Evolutionary conservation across 495 filamentous ascomycete species (phyloP).

Genomic region (Podospora fimiseda): DNA sequence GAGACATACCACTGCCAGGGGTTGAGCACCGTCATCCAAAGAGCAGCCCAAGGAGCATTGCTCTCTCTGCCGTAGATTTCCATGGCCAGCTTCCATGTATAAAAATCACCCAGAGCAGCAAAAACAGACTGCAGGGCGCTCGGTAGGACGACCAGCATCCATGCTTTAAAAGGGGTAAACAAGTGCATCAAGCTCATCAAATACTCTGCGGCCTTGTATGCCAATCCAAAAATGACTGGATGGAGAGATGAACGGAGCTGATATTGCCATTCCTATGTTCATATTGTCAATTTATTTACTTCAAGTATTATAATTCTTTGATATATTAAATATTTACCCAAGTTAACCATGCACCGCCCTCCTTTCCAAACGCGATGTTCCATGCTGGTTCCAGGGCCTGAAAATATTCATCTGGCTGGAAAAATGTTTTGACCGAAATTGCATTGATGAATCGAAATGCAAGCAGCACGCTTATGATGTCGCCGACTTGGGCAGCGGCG

Average conservation of each 20-base stretch:
- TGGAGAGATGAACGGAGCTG: slow-evolving; percentile 90
- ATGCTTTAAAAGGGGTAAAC: slow-evolving; percentile 45
- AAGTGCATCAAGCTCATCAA: slow-evolving; percentile 46
- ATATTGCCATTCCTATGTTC: slow-evolving; percentile 80
- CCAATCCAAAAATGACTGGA: slow-evolving; percentile 71
- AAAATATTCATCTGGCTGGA: slow-evolving; percentile 99
- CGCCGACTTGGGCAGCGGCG: slow-evolving; percentile 26
- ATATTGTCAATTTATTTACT: slow-evolving; percentile 3
- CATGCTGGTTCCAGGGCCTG: slow-evolving; percentile 95
- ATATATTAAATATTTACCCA: slow-evolving; percentile 57
- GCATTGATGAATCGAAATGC: slow-evolving; percentile 79
- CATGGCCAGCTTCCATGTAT: slow-evolving; percentile 78
- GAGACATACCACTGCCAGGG: slow-evolving; percentile 98
- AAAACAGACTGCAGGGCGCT: slow-evolving; percentile 70
- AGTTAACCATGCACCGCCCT: slow-evolving; percentile 85
- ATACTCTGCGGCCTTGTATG: slow-evolving; percentile 59
- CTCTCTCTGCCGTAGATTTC: slow-evolving; percentile 62
- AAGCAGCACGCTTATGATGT: slow-evolving; percentile 59
- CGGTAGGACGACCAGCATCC: slow-evolving; percentile 64
- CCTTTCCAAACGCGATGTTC: slow-evolving; percentile 72
- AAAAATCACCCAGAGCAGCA: slow-evolving; percentile 76
- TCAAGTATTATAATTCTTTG: too few species aligned
- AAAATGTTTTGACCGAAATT: slow-evolving; percentile 83
- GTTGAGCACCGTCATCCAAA: slow-evolving; percentile 67
- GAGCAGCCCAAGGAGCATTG: slow-evolving; percentile 57